A percentile compares a stretch with the other conserved stretches of the same genome.
Conservation (phyloP, 371 early-diverging fungal species). For the Mucor circinelloides region DNA sequence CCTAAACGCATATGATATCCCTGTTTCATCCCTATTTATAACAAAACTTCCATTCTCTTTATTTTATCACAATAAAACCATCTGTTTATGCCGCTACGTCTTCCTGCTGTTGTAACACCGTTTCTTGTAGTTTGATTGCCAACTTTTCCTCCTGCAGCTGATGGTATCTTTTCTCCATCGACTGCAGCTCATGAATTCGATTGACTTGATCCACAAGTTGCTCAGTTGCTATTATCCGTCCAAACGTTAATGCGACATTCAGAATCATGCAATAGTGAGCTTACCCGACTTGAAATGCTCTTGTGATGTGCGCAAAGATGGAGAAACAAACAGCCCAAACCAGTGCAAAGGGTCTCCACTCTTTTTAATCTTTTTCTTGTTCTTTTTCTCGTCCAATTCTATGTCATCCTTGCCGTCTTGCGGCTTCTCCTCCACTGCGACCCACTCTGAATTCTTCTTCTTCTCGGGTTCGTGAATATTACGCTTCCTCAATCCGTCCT, state of each 20-base stretch:
- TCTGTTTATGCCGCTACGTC: conserved; percentile 5
- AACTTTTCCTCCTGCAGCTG: conserved; percentile 28
- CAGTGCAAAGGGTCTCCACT: conserved; percentile 59
- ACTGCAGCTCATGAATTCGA: conserved; percentile 26
- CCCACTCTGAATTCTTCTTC: conserved; percentile 15
- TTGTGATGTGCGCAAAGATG: conserved; percentile 57
- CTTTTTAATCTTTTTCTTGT: conserved; percentile 21
- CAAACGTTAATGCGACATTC: not conserved
- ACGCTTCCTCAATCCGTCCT: conserved; percentile 12
- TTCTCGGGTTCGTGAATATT: conserved; percentile 16
- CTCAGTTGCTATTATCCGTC: not conserved
- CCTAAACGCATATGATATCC: conserved; percentile 3
- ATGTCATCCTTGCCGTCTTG: conserved; percentile 14
- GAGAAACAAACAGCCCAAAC: conserved; percentile 69
- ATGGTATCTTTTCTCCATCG: conserved; percentile 35
- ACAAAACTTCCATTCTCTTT: not conserved
- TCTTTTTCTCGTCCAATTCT: conserved; percentile 28
- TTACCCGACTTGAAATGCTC: conserved; percentile 50
- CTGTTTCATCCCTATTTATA: not conserved
- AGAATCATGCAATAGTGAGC: no score
- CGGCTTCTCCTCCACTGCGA: not conserved
- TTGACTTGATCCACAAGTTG: conserved; percentile 45
- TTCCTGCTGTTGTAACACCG: not conserved
- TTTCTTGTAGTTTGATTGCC: conserved; percentile 13
- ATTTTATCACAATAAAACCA: not conserved